Conservation (phyloP, 352 stramenopile genomes). For the Plasmopara viticola region DNA sequence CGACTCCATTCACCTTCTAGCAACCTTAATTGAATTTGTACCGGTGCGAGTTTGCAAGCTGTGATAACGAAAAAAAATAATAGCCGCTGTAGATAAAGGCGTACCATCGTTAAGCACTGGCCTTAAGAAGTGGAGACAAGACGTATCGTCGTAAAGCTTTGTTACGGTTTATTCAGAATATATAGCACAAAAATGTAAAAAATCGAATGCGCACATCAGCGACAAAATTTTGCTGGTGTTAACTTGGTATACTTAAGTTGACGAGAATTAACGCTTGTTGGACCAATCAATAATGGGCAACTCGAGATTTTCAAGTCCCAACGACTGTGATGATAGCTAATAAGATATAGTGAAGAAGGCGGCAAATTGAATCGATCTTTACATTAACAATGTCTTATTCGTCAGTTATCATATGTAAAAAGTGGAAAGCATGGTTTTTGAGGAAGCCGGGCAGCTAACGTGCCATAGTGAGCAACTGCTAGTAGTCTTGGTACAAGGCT, state of each 20-base stretch:
- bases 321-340: neutral
- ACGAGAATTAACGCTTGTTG: neutral
- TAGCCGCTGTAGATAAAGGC: slow-evolving; percentile 3
- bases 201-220: neutral
- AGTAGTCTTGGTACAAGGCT: neutral
- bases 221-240: neutral
- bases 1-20: slow-evolving; percentile 1
- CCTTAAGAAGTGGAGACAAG: neutral
- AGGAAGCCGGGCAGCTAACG: neutral
- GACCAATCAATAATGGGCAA: neutral
- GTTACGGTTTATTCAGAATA: slow-evolving; percentile 7
- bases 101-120: slow-evolving; percentile 1
- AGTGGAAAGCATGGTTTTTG: neutral
- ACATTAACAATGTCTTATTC: neutral
- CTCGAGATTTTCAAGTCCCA: neutral
- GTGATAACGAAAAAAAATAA: neutral
- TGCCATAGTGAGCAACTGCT: neutral
- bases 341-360: neutral
- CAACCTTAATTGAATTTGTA: slow-evolving; percentile 1
- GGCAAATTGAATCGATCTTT: neutral
- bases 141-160: slow-evolving; percentile 2
- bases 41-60: too few relatives aligned
- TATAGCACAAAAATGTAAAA: slow-evolving; percentile 2
- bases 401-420: neutral
- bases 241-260: neutral